Evolutionary conservation across 768 basidiomycete species (phyloP).

Genomic region (Mycena vulgaris): DNA sequence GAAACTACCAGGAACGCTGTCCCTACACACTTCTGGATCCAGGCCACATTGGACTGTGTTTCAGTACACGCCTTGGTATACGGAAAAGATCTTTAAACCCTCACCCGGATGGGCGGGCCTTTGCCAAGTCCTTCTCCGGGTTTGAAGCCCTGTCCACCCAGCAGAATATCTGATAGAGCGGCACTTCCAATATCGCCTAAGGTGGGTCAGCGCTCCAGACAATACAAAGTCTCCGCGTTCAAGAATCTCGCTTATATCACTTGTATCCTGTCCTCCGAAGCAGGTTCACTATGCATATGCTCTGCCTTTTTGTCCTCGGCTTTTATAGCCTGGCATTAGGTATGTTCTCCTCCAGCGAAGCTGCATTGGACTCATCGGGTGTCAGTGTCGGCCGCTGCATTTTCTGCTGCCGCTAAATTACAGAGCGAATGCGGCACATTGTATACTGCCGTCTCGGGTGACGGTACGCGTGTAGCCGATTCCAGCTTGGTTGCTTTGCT

Average conservation of each 20-base stretch:
- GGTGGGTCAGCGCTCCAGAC: too few species aligned
- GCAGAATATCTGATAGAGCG: not conserved
- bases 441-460: slow-evolving; percentile 1
- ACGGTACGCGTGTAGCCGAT: not conserved
- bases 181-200: too few species aligned
- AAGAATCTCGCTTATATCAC: not conserved
- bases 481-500: not conserved
- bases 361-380: not conserved
- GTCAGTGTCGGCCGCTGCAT: not conserved
- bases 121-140: too few species aligned
- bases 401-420: not conserved
- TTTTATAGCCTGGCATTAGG: not conserved
- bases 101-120: too few species aligned
- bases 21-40: too few species aligned
- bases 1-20: too few species aligned
- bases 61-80: too few species aligned
- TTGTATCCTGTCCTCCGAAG: not conserved
- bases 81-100: too few species aligned
- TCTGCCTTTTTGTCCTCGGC: not conserved
- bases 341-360: not conserved
- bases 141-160: too few species aligned
- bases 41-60: too few species aligned
- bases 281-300: not conserved
- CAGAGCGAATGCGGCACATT: slow-evolving; percentile 1
- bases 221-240: not conserved